Evolutionary conservation across 345 rosid genomes (phyloP), one percentile per base, ranked within the genome.

Genomic region (Rhodamnia argentea): DNA sequence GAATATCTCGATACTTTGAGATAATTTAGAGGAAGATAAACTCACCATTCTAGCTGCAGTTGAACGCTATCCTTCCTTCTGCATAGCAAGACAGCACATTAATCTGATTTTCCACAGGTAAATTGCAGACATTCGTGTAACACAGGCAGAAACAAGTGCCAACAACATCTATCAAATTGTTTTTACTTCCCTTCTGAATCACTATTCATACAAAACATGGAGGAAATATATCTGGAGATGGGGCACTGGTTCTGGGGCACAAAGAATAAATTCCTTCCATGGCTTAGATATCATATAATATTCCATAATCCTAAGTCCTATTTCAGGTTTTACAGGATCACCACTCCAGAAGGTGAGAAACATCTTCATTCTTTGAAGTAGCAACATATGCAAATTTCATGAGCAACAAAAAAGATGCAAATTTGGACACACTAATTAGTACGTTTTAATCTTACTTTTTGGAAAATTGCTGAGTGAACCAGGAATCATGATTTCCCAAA

Each of bases 401-500:
- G 12, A 18, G 15, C 44, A 83, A 53, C 15, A 83, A 83, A 52
- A 52, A 82, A 56, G 60, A 83, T 52, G 59, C 60, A 53, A 50
- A 83, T 83, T 53, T 70, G 29, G 29, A 16, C 22, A 24, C 52
- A 85, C 13, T 13, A 0, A 75, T 47, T 52, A 64, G 78, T 24
- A 75, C 4, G 13, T 24, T 74, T 53, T 52, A 50, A 85, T 89
- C 94, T 92, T 88, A 93, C 95, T 90, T 89, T 86, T 83, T 85
- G 14, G 92, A 89, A n/a, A 94, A 94, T 75, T 92, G 74, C 24
- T 88, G 92, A 23, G 98, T 94, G 87, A 52, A 78, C 99, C 98
- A 94, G 82, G 96, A 89, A 90, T 96, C 99, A 89, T 95, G 99
- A 89, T 96, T 96, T 52, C 98, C 98, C 91, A 94, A 89, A 83